Evolutionary conservation across 1,284 basidiomycete genomes (phyloP).

Genomic region (Pholiota adiposa): DNA sequence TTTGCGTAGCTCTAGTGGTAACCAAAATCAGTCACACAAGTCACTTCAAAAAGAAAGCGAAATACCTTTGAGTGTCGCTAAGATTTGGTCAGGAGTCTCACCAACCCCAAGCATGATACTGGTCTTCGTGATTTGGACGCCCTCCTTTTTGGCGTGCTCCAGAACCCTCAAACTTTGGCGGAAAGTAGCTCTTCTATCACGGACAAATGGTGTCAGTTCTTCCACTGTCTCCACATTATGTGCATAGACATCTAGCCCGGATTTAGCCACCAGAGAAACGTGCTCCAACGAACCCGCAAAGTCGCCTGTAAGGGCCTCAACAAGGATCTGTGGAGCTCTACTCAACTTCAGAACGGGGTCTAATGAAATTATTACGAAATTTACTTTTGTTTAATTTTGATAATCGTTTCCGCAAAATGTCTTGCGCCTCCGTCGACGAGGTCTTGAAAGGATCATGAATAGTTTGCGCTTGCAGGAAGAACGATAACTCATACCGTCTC

Average conservation of each 20-base stretch:
- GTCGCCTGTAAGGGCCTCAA: constrained; percentile 97
- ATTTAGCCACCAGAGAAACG: constrained; percentile 85
- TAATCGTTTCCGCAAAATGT: constrained; percentile 95
- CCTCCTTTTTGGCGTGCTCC: constrained; percentile 79
- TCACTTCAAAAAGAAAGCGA: neutral
- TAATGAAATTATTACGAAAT: constrained; percentile 24
- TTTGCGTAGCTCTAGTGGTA: constrained; percentile 78
- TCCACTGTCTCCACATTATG: constrained; percentile 98
- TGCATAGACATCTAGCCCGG: constrained; percentile 96
- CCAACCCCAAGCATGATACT: constrained; percentile 99
- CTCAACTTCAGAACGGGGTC: constrained; percentile 5
- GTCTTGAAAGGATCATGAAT: constrained; percentile 53
- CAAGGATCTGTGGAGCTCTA: constrained; percentile 92
- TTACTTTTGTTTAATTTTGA: constrained; percentile 94
- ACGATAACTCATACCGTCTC: constrained; percentile 74
- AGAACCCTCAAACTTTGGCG: constrained; percentile 88
- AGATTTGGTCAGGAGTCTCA: constrained; percentile 85
- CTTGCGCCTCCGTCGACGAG: constrained; percentile 90
- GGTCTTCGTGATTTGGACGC: constrained; percentile 93
- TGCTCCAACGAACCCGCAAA: constrained; percentile 82
- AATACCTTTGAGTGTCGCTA: constrained; percentile 82
- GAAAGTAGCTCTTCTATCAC: constrained; percentile 94
- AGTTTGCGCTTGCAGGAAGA: neutral
- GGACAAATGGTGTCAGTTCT: constrained; percentile 91
- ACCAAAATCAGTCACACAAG: neutral